Evolutionary conservation across 768 basidiomycete genomes (phyloP).

Genomic region (Pulveroboletus sp.): DNA sequence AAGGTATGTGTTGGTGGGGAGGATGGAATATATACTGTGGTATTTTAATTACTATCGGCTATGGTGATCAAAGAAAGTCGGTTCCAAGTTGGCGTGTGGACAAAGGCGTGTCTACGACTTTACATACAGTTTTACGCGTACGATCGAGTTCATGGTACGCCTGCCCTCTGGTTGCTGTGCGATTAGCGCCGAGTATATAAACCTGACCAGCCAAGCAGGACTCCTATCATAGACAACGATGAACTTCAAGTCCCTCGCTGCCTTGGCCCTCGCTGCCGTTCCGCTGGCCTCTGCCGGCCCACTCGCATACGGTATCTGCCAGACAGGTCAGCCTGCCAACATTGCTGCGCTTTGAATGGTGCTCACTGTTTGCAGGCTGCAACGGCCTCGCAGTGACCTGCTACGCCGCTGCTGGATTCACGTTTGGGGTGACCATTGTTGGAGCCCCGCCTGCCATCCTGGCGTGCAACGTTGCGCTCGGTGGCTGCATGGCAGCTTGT

Average conservation of each 20-base stretch:
- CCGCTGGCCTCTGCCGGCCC: conserved; percentile 17
- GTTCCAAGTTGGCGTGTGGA: too few relatives aligned
- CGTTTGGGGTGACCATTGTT: conserved; percentile 21
- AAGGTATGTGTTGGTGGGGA: neutral
- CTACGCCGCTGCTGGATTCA: conserved; percentile 23
- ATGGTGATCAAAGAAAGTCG: neutral
- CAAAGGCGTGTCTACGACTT: neutral
- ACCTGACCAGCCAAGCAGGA: neutral
- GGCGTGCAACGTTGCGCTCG: conserved; percentile 22
- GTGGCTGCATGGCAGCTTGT: conserved; percentile 25
- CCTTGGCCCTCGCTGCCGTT: conserved; percentile 15
- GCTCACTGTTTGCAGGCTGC: conserved; percentile 18
- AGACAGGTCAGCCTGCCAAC: conserved; percentile 17
- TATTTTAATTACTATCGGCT: neutral
- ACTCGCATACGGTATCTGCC: conserved; percentile 19
- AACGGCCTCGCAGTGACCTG: conserved; percentile 21
- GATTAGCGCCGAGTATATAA: conserved; percentile 11
- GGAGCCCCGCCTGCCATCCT: conserved; percentile 19
- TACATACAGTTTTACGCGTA: too few relatives aligned
- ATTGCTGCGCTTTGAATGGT: too few relatives aligned
- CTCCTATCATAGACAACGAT: conserved; percentile 5
- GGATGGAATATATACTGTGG: neutral
- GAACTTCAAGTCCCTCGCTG: conserved; percentile 24
- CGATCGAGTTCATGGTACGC: too few relatives aligned
- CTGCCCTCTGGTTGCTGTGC: conserved; percentile 7